Percentiles rank a stretch among this genome's conserved stretches.
phyloP scores from a whole-genome alignment of 2,329 filamentous ascomycete species.

The Penicillium expansum region DNA sequence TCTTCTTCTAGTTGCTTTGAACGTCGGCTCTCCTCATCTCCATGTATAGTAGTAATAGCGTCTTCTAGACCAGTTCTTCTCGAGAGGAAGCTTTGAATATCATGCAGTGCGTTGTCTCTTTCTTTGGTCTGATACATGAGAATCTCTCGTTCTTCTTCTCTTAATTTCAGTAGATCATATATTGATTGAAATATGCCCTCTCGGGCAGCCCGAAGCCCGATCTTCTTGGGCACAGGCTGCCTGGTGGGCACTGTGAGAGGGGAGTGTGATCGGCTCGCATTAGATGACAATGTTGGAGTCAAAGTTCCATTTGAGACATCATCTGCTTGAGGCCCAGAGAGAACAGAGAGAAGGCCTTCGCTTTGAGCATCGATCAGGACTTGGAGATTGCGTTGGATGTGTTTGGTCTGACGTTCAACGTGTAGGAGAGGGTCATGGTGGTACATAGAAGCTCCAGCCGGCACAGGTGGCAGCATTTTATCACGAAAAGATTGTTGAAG shows the following conservation, averaged over 20 bases:
- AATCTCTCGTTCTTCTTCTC: conserved; percentile 55
- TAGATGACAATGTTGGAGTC: conserved; percentile 30
- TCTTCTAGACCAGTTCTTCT: conserved; percentile 52
- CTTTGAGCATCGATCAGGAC: conserved; percentile 60
- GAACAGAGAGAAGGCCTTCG: conserved; percentile 53
- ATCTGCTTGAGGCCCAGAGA: conserved; percentile 42
- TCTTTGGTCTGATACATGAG: conserved; percentile 48
- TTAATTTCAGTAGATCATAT: conserved; percentile 54
- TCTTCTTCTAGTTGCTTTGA: conserved; percentile 50
- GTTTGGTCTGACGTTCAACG: conserved; percentile 51
- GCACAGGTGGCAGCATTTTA: conserved; percentile 28
- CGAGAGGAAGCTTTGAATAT: conserved; percentile 52
- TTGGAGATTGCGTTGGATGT: conserved; percentile 58
- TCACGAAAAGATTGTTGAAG: conserved; percentile 24
- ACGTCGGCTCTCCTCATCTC: conserved; percentile 45
- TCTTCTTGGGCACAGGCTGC: conserved; percentile 44
- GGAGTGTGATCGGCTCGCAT: conserved; percentile 29
- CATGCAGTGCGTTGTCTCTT: conserved; percentile 47
- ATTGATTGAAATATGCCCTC: conserved; percentile 58
- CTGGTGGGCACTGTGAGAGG: conserved; percentile 39
- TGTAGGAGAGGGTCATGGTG: conserved; percentile 48
- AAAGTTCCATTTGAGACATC: conserved; percentile 50
- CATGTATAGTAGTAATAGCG: conserved; percentile 51
- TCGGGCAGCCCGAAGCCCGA: conserved; percentile 54
- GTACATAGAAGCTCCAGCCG: conserved; percentile 29